Evolutionary conservation across 257 asterid genomes (phyloP).

Genomic region (Euphrasia confusa): DNA sequence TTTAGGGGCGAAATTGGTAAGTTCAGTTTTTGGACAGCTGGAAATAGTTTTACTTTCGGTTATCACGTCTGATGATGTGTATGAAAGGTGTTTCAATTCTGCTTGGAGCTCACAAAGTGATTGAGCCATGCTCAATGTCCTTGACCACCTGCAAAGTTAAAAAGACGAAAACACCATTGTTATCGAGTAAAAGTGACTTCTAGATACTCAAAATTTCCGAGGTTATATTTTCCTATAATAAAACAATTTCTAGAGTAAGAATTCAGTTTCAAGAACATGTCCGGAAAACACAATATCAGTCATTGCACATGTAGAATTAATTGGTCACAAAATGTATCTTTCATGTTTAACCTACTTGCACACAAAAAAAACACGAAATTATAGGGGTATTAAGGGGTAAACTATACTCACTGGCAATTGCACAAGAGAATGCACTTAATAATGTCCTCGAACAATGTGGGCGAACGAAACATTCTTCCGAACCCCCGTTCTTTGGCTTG

Average conservation of each 20-base stretch:
- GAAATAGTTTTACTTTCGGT: background rate
- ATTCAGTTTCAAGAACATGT: slow-evolving; percentile 14
- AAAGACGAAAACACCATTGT: background rate
- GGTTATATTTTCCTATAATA: background rate
- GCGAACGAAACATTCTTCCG: slow-evolving; percentile 80
- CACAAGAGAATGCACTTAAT: slow-evolving; percentile 79
- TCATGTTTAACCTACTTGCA: background rate
- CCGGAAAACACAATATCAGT: background rate
- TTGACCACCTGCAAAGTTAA: slow-evolving; percentile 56
- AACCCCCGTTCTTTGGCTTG: slow-evolving; percentile 55
- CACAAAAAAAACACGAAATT: background rate
- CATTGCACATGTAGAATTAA: slow-evolving; percentile 6
- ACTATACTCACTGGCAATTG: slow-evolving; percentile 88
- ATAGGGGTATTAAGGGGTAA: background rate
- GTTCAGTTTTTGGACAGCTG: background rate
- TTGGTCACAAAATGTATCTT: background rate
- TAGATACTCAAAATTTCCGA: slow-evolving; percentile 11
- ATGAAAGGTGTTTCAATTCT: slow-evolving; percentile 28
- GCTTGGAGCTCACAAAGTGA: slow-evolving; percentile 81
- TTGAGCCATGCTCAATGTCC: slow-evolving; percentile 77
- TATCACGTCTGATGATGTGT: too few relatives aligned
- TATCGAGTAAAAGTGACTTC: background rate
- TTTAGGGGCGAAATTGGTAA: background rate
- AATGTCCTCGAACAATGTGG: slow-evolving; percentile 92
- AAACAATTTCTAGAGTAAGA: background rate